Base-by-base conservation (phyloP, 495 filamentous ascomycete genomes). In the Glonium stellatum region DNA sequence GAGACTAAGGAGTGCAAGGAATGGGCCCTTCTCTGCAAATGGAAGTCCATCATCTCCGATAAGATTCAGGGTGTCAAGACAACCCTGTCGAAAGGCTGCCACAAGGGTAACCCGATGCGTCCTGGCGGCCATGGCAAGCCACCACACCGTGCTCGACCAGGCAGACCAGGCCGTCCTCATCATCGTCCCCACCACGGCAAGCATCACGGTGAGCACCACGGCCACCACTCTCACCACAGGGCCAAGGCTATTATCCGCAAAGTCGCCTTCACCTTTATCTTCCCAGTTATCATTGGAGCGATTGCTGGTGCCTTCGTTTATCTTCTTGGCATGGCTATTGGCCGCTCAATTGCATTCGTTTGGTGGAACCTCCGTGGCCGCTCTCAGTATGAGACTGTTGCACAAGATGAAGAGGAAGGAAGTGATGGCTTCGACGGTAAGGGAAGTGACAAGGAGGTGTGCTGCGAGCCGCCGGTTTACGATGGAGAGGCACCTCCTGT, bases 261-360 rank as follows among this genome's bases (percentile, higher is more conserved):
- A 37, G 58, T 58, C 3, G 50, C 67, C 56, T 62, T 66, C 60
- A 63, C 56, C 34, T 50, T 66, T 31, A 23, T 68, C 44, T 57
- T 69, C 49, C 67, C 67, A 9, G 60, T 71, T 46, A 62, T 71
- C 12, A 60, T 71, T 42, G 69, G 69, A 21, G 57, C 69, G 52
- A 60, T 63, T 18, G 69, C 65, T 18, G 69, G 69, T 25, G 67
- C 66, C 34, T 51, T 66, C 39, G 63, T 65, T 4, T 69, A 62
- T 39, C 54, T 68, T 31, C 49, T 69, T 53, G 69, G 67, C 48
- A 69, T 69, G 64, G 64, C 60, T 41, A 49, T 71, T 36, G 67
- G 67, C 48, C 61, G 50, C 37, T 25, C 34, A 42, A 65, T 71
- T 23, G 67, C 67, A 21, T 55, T 64, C 10, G 15, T 69, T n/a